These are phyloP conservation scores for Fusarium duplospermum DNA, from an alignment of 2,329 filamentous ascomycete species.

Conservation along the genomic window DNA sequence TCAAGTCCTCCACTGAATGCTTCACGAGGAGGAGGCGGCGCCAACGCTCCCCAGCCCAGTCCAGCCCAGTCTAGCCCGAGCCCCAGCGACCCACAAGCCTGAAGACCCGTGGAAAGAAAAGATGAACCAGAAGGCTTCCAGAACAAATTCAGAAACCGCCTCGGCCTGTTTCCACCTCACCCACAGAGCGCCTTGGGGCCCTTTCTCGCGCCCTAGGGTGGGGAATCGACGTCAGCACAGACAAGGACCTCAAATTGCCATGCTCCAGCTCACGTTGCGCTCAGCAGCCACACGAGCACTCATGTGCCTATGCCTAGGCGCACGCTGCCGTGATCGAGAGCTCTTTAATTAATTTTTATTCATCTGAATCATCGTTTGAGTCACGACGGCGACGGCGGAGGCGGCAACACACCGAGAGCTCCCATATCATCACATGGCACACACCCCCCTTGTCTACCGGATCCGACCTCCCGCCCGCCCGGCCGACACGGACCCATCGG, in stretches of 20 bases:
- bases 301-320: neutral
- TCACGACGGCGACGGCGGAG: conserved; percentile 15
- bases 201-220: conserved; percentile 7
- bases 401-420: conserved; percentile 3
- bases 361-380: conserved; percentile 21
- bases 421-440: conserved; percentile 10
- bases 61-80: conserved; percentile 4
- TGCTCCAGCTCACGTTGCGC: conserved; percentile 12
- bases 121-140: conserved; percentile 41
- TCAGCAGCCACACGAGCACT: conserved; percentile 10
- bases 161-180: conserved; percentile 23
- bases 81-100: conserved; percentile 2
- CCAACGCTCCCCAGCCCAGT: neutral
- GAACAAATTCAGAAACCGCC: conserved; percentile 33
- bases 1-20: conserved; percentile 6
- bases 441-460: conserved; percentile 31
- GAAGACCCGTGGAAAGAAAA: conserved; percentile 15
- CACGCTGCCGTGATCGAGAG: conserved; percentile 5
- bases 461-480: conserved; percentile 32
- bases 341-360: conserved; percentile 15
- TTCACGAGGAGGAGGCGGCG: conserved; percentile 2
- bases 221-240: conserved; percentile 18
- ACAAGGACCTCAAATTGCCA: conserved; percentile 20
- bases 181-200: conserved; percentile 6
- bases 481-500: conserved; percentile 37